Conservation (phyloP, 2,329 filamentous ascomycete genomes). For the Pseudogymnoascus sp. region DNA sequence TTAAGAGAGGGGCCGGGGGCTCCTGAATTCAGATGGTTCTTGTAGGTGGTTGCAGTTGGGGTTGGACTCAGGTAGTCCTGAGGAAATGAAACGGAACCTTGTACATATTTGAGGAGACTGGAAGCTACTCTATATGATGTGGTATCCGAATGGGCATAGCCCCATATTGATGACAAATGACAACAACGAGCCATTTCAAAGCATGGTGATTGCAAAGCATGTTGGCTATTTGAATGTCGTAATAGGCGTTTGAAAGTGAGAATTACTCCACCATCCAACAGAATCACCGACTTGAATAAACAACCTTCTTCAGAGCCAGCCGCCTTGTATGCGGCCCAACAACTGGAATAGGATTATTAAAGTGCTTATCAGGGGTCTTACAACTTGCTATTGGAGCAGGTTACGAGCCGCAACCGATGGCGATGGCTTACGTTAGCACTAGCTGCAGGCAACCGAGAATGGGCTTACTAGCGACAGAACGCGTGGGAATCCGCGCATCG, state of each 20-base stretch:
- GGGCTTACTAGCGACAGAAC: neutral
- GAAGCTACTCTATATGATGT: neutral
- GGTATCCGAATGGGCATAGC: neutral
- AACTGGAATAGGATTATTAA: neutral
- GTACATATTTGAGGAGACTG: neutral
- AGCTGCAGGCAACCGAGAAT: neutral
- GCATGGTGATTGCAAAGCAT: neutral
- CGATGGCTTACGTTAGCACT: neutral
- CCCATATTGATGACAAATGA: neutral
- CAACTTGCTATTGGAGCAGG: neutral
- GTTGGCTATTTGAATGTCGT: neutral
- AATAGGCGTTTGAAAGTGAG: neutral
- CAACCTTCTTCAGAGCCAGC: neutral
- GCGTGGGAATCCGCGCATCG: neutral
- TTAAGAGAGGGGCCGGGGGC: constrained; percentile 47
- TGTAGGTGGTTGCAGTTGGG: constrained; percentile 24
- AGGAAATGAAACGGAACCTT: neutral
- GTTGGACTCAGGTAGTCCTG: neutral
- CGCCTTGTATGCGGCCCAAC: too few species aligned
- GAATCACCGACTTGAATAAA: neutral
- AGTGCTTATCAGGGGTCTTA: neutral
- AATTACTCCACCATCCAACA: neutral
- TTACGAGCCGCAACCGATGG: neutral
- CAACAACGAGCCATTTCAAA: neutral
- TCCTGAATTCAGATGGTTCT: constrained; percentile 51